Evolutionary conservation across 768 basidiomycete genomes (phyloP), one percentile per base, ranked within the genome.

Genomic region (Rubroboletus satanas): DNA sequence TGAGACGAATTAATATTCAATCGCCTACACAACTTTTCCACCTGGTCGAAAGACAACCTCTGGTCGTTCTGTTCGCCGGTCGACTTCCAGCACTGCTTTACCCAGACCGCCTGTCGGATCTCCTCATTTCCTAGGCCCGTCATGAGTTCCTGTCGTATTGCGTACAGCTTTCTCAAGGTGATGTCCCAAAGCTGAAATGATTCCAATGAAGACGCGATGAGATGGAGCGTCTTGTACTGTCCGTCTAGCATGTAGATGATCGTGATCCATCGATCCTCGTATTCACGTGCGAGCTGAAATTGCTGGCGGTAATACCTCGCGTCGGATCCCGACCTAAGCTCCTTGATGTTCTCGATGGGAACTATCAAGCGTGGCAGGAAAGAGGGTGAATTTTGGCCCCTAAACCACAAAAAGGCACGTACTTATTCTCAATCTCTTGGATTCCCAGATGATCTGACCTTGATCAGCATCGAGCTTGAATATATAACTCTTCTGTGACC

Each of bases 301-400:
- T 85, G 84, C 45, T 82, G 77, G 50, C 86, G 83, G 65, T 90
- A 86, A 67, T 86, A 84, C 18, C 80, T 76, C 2, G 88, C 84
- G 32, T 90, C 84, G 5, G 79, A 65, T 14, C 87, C 89, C 0
- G 84, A 78, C 15, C 94, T 86, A 31, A 97, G 80, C 66, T 96
- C 94, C 51, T 90, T 88, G 70, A 97, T 90, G 60, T 82, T 79
- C 66, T 91, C 91, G 63, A 97, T 85, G 1, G 87, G 83, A 43
- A 96, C 94, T 95, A 56, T 41, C 18, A 26, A 46, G 53, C 44
- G 54, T 23, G 12, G n/a, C 29, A 29, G 21, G 21, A 2, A 41
- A 29, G 10, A 12, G 3, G 39, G 31, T 48, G 32, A 57, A 43
- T 15, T 26, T 31, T 10, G 21, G 41, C 23, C n/a, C 14, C 11